phyloP scores from a whole-genome alignment of 1,139 yeast genomes.

The Blastobotrys proliferans region DNA sequence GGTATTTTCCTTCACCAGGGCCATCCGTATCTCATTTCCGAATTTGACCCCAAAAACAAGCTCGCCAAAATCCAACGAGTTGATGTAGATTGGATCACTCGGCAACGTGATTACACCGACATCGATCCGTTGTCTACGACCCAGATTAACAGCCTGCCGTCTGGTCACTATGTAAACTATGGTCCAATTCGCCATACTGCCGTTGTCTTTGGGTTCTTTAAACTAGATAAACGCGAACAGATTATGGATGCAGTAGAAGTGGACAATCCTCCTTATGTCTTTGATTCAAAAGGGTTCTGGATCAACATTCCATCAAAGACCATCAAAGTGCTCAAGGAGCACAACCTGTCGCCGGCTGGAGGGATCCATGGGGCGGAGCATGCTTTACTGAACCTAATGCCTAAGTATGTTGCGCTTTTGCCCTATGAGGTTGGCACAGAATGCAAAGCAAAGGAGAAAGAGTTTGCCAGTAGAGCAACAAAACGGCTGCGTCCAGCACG shows the following conservation, averaged over 20 bases:
- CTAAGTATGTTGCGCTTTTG: slow-evolving; percentile 58
- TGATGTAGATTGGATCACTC: slow-evolving; percentile 89
- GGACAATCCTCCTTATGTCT: slow-evolving; percentile 74
- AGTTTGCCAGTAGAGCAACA: slow-evolving; percentile 70
- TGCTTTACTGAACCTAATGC: slow-evolving; percentile 72
- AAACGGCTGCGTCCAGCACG: slow-evolving; percentile 78
- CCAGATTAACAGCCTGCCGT: background rate
- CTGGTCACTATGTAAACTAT: slow-evolving; percentile 5
- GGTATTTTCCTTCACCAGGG: slow-evolving; percentile 96
- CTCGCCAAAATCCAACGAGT: slow-evolving; percentile 84
- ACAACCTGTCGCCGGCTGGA: slow-evolving; percentile 69
- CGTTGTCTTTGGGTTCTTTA: slow-evolving; percentile 88
- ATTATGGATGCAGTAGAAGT: slow-evolving; percentile 92
- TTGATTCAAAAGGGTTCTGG: slow-evolving; percentile 82
- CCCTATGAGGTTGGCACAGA: slow-evolving; percentile 80
- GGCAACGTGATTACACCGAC: slow-evolving; percentile 87
- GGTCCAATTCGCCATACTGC: slow-evolving; percentile 72
- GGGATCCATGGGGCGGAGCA: slow-evolving; percentile 98
- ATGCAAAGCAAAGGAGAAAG: slow-evolving; percentile 96
- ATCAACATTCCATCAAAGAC: slow-evolving; percentile 70
- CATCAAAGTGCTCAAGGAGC: slow-evolving; percentile 52
- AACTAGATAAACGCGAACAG: slow-evolving; percentile 67
- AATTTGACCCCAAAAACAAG: slow-evolving; percentile 68
- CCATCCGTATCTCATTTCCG: slow-evolving; percentile 76
- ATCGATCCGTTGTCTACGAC: slow-evolving; percentile 69